Percentiles rank a stretch among this genome's conserved stretches.
Conservation (phyloP, 306 rosid species). For the Vigna trinervia region DNA sequence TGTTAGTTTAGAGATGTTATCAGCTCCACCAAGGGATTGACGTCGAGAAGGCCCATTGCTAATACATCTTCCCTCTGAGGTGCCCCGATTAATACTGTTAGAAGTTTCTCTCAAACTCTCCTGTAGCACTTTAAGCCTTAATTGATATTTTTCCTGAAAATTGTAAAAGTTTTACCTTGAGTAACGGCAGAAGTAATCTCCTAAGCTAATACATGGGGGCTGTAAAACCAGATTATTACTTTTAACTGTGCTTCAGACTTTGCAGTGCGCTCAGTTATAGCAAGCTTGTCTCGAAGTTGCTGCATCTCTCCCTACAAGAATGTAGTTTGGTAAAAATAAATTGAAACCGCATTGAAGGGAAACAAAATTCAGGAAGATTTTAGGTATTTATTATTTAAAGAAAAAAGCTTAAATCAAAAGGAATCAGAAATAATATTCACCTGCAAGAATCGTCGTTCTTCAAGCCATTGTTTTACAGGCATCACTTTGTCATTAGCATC, state of each 20-base stretch:
- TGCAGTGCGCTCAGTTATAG: slow-evolving; percentile 83
- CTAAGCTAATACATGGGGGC: slow-evolving; percentile 50
- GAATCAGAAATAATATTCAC: slow-evolving; percentile 46
- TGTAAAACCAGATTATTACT: slow-evolving; percentile 68
- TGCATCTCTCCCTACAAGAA: slow-evolving; percentile 95
- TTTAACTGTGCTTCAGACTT: slow-evolving; percentile 95
- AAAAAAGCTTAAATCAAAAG: slow-evolving; percentile 19
- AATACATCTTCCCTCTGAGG: slow-evolving; percentile 77
- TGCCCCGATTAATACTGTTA: slow-evolving; percentile 70
- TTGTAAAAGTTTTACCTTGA: slow-evolving; percentile 49
- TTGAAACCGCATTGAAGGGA: slow-evolving; percentile 29
- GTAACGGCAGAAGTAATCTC: slow-evolving; percentile 49
- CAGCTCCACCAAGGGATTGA: slow-evolving; percentile 97
- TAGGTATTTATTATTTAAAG: background rate
- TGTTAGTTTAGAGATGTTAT: slow-evolving; percentile 72
- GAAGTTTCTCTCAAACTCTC: slow-evolving; percentile 91
- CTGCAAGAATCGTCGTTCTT: slow-evolving; percentile 94
- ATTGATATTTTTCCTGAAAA: slow-evolving; percentile 86
- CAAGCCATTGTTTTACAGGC: slow-evolving; percentile 99
- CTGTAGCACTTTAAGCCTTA: slow-evolving; percentile 93
- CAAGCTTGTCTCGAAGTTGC: slow-evolving; percentile 96
- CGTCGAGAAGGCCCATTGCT: slow-evolving; percentile 97
- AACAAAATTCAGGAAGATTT: slow-evolving; percentile 23
- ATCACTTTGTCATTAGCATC: slow-evolving; percentile 97
- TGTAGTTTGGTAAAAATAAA: slow-evolving; percentile 35